Percentiles rank a stretch among this genome's conserved stretches.
These are phyloP conservation scores for Isatis lusitanica DNA, from an alignment of 441 rosid genomes.

Conservation along the genomic window DNA sequence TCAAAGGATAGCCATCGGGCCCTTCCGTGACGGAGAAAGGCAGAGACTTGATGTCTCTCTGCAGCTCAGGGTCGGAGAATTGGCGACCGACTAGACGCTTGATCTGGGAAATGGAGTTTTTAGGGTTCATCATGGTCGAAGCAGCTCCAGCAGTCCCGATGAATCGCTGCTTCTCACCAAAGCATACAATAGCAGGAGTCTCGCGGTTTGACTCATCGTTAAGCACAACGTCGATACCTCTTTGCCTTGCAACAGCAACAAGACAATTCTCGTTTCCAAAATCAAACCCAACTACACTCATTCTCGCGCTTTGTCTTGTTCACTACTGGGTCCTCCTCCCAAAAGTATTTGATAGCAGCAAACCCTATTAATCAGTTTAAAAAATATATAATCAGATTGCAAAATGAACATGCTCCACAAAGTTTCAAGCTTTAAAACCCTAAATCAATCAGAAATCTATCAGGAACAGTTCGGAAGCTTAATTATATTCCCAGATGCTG, in stretches of 20 bases:
- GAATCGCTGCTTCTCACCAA: constrained; percentile 92
- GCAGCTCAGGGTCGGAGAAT: constrained; percentile 92
- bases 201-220: constrained; percentile 97
- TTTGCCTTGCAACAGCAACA: constrained; percentile 94
- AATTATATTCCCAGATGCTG: background rate
- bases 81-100: constrained; percentile 79
- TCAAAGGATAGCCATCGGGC: constrained; percentile 85
- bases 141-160: constrained; percentile 99
- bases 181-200: constrained; percentile 94
- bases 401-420: background rate
- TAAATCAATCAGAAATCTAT: background rate
- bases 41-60: constrained; percentile 70
- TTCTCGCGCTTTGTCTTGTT: constrained; percentile 33
- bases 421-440: background rate
- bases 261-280: constrained; percentile 89
- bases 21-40: constrained; percentile 79
- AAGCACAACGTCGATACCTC: constrained; percentile 95
- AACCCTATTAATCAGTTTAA: background rate
- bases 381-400: background rate
- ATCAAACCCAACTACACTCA: constrained; percentile 98
- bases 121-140: constrained; percentile 89
- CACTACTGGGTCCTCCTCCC: background rate
- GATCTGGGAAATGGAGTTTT: constrained; percentile 85
- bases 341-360: background rate
- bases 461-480: background rate